Percentiles rank a stretch among this genome's conserved stretches.
Evolutionary conservation across 352 stramenopile genomes (phyloP).

Genomic region (Globisporangium nagaii): DNA sequence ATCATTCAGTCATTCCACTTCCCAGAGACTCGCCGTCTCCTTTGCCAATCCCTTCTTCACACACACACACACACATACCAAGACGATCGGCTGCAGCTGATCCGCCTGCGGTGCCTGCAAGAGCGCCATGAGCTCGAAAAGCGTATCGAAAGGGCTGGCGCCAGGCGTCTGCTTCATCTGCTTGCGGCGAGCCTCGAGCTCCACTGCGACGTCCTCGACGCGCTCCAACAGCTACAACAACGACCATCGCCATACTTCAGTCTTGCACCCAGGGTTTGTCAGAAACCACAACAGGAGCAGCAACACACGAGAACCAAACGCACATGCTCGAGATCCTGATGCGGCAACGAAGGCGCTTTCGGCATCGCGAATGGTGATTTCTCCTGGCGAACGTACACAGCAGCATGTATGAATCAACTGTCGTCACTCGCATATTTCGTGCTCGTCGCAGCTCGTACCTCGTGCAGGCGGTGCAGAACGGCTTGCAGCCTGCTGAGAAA

Average conservation of each 20-base stretch:
- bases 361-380: neutral
- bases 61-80: slow-evolving; percentile 1
- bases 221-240: slow-evolving; percentile 6
- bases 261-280: too few relatives aligned
- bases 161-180: slow-evolving; percentile 1
- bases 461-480: neutral
- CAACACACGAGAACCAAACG: neutral
- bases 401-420: neutral
- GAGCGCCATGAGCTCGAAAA: slow-evolving; percentile 14
- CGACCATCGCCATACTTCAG: too few relatives aligned
- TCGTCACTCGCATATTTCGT: neutral
- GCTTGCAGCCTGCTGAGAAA: slow-evolving; percentile 8
- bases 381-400: neutral
- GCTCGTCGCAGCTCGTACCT: neutral
- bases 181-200: slow-evolving; percentile 8
- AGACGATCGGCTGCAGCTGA: slow-evolving; percentile 3
- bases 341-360: neutral
- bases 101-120: slow-evolving; percentile 3
- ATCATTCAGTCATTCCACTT: neutral
- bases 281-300: too few relatives aligned
- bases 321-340: slow-evolving; percentile 2
- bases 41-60: too few relatives aligned
- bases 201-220: neutral
- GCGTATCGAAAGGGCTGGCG: neutral
- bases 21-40: too few relatives aligned